A percentile compares a stretch with the other conserved stretches of the same genome.
Evolutionary conservation across 192 early-diverging fungal genomes (phyloP).

Genomic region (Podila clonocystis): DNA sequence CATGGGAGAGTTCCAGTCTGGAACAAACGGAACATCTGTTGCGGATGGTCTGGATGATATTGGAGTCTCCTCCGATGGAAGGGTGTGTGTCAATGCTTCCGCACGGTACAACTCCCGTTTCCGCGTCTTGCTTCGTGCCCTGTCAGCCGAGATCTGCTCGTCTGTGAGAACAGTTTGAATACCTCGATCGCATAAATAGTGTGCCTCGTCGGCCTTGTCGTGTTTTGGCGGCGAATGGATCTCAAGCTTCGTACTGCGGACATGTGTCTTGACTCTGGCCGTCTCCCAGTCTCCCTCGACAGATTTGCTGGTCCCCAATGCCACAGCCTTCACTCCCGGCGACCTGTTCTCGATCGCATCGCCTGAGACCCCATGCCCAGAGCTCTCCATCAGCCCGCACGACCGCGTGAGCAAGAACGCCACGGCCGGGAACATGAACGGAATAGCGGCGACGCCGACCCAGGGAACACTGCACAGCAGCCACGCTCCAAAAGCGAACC

Average conservation of each 20-base stretch:
- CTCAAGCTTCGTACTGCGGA: not conserved
- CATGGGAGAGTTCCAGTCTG: not conserved
- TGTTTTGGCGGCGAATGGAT: constrained; percentile 6
- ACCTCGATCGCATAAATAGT: not conserved
- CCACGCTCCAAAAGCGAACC: constrained; percentile 29
- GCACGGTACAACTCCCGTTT: constrained; percentile 1
- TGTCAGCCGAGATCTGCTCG: not conserved
- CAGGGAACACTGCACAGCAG: constrained; percentile 23
- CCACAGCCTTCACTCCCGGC: constrained; percentile 21
- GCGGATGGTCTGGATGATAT: not conserved
- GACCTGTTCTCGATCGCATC: constrained; percentile 17
- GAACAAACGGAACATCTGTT: not conserved
- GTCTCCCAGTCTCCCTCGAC: constrained; percentile 22
- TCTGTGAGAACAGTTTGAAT: not conserved
- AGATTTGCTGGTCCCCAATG: constrained; percentile 12
- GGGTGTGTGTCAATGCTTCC: not conserved
- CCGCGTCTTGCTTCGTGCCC: not conserved
- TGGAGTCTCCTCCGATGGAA: not conserved
- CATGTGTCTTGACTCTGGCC: constrained; percentile 5
- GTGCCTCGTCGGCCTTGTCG: not conserved
- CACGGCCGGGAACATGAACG: constrained; percentile 23
- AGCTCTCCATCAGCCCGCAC: constrained; percentile 25
- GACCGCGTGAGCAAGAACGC: constrained; percentile 26
- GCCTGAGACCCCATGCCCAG: constrained; percentile 3
- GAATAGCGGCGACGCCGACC: constrained; percentile 18